A percentile compares a stretch with the other conserved stretches of the same genome.
Evolutionary conservation across 2,329 filamentous ascomycete genomes (phyloP).

Genomic region (Knoxdaviesia capensis): DNA sequence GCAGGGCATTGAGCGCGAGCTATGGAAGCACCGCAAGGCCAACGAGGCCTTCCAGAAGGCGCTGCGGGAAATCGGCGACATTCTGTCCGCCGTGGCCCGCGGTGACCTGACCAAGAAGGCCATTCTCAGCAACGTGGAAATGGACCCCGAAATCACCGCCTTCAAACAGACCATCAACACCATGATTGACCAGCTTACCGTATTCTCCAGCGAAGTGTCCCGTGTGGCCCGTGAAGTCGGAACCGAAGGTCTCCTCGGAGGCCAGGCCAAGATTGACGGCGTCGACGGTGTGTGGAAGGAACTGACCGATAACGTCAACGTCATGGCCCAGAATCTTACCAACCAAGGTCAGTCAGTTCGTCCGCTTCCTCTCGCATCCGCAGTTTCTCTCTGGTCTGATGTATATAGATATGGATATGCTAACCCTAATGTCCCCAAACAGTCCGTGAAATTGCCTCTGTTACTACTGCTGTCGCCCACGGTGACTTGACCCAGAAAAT

Average conservation of each 20-base stretch:
- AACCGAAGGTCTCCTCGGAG: constrained; percentile 83
- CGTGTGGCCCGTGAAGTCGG: constrained; percentile 88
- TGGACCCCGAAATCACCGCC: constrained; percentile 93
- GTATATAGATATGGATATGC: background rate
- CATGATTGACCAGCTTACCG: constrained; percentile 96
- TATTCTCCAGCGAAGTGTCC: constrained; percentile 92
- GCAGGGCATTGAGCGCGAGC: constrained; percentile 71
- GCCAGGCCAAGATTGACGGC: constrained; percentile 81
- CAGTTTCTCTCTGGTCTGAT: background rate
- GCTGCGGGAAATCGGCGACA: constrained; percentile 86
- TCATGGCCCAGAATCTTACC: constrained; percentile 67
- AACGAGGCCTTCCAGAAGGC: constrained; percentile 98
- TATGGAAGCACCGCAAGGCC: constrained; percentile 93
- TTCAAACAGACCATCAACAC: constrained; percentile 98
- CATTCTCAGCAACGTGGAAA: constrained; percentile 83
- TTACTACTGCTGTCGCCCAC: constrained; percentile 66
- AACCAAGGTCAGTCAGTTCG: constrained; percentile 35
- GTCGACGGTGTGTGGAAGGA: constrained; percentile 97
- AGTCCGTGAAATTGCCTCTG: constrained; percentile 70
- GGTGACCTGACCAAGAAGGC: constrained; percentile 96
- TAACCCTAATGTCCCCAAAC: background rate
- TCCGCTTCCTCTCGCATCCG: background rate
- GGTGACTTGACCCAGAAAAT: constrained; percentile 74
- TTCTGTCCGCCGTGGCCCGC: constrained; percentile 87
- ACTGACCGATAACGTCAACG: constrained; percentile 74